Percentiles rank a stretch among this genome's conserved stretches.
Evolutionary conservation across 805 yeast species (phyloP).

Genomic region (Osmozyma mogii): DNA sequence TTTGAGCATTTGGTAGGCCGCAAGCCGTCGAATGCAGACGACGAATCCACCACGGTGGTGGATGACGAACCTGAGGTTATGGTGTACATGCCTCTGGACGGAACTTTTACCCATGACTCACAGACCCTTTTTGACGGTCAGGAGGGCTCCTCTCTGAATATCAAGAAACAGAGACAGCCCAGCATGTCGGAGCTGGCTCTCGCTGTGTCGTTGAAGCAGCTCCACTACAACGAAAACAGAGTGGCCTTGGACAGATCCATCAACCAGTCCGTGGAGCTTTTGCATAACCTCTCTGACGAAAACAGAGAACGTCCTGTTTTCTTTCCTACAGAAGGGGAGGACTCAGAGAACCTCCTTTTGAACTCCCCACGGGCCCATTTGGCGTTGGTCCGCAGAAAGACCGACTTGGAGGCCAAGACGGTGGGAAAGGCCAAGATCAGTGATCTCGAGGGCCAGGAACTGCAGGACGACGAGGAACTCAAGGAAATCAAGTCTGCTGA

Average conservation of each 20-base stretch:
- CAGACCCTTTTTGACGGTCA: constrained; percentile 24
- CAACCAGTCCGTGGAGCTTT: constrained; percentile 41
- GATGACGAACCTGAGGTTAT: constrained; percentile 10
- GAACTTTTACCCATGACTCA: constrained; percentile 19
- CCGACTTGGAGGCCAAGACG: constrained; percentile 9
- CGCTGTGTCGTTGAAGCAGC: constrained; percentile 58
- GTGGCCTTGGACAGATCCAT: constrained; percentile 57
- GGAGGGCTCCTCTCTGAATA: constrained; percentile 14
- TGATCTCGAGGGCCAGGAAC: constrained; percentile 5
- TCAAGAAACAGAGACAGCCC: constrained; percentile 3
- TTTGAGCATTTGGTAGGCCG: too few species aligned
- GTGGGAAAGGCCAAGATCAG: constrained; percentile 13
- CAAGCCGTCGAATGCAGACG: too few species aligned
- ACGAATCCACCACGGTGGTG: neutral
- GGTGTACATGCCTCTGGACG: constrained; percentile 28
- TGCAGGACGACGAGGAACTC: constrained; percentile 12
- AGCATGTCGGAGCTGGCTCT: constrained; percentile 19
- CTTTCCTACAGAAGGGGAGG: constrained; percentile 43
- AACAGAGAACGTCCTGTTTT: constrained; percentile 55
- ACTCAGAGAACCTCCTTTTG: constrained; percentile 28
- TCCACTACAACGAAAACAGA: constrained; percentile 69
- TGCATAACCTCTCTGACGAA: constrained; percentile 46
- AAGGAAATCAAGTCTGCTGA: constrained; percentile 19
- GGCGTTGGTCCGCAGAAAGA: constrained; percentile 42
- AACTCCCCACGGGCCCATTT: constrained; percentile 45